Conservation (phyloP, 164 flowering plant genomes). For the Sedum album region DNA sequence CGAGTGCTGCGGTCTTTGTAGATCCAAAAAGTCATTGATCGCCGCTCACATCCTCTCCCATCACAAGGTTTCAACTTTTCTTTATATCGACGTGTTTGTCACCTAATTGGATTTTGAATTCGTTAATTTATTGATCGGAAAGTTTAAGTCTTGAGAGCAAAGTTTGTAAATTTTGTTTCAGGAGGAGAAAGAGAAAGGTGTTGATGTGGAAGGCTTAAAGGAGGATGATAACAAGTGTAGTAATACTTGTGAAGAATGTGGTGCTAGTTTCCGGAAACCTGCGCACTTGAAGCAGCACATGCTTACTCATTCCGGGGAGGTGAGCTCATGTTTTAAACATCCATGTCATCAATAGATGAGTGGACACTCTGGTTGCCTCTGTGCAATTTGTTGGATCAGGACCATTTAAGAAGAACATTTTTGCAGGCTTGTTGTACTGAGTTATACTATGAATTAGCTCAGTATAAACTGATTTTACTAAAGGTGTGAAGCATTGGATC, state of each 20-base stretch:
- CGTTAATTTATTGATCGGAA: no score
- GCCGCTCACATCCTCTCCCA: slow-evolving; percentile 33
- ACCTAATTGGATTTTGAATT: no score
- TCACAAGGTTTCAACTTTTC: slow-evolving; percentile 15
- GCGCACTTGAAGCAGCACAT: slow-evolving; percentile 83
- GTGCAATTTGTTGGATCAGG: neutral
- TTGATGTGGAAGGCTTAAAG: neutral
- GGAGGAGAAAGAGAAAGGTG: neutral
- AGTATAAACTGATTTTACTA: neutral
- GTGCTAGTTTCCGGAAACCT: slow-evolving; percentile 61
- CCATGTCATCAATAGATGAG: no score
- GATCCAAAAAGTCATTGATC: slow-evolving; percentile 58
- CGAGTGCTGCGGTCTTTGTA: slow-evolving; percentile 50
- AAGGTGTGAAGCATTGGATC: slow-evolving; percentile 93
- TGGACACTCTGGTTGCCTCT: no score
- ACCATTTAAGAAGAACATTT: slow-evolving; percentile 7
- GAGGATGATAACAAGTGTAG: slow-evolving; percentile 9
- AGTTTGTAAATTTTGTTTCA: neutral
- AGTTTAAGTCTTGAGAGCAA: no score
- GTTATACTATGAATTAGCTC: slow-evolving; percentile 5
- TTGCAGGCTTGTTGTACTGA: slow-evolving; percentile 6
- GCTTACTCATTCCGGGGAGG: slow-evolving; percentile 83
- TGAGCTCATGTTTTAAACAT: slow-evolving; percentile 11
- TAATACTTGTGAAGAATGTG: slow-evolving; percentile 61
- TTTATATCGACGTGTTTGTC: neutral